A percentile compares a stretch with the other conserved stretches of the same genome.
These are phyloP conservation scores for Cordyceps javanica DNA, from an alignment of 2,329 filamentous ascomycete genomes.

Conservation along the genomic window DNA sequence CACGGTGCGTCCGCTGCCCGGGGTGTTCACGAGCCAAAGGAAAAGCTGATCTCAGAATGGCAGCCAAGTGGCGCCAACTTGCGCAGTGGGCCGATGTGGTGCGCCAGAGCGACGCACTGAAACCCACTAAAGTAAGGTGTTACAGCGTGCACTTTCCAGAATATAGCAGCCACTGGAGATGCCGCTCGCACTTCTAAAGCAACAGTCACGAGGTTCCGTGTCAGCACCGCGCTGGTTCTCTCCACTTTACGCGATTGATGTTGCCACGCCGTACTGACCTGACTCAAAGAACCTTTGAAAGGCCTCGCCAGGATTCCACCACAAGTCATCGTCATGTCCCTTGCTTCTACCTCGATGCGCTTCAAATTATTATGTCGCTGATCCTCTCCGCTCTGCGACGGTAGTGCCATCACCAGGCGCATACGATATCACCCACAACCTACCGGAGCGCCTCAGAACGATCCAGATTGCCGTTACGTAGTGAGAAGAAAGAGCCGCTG, in stretches of 20 bases:
- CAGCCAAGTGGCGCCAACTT: too few relatives aligned
- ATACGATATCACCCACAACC: not conserved
- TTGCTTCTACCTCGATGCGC: not conserved
- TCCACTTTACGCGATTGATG: constrained; percentile 31
- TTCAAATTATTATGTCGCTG: not conserved
- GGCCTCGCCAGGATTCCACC: not conserved
- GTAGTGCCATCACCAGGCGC: not conserved
- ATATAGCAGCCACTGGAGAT: not conserved
- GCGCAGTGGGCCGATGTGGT: not conserved
- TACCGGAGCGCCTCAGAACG: not conserved
- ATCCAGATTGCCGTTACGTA: not conserved
- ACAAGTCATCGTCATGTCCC: not conserved
- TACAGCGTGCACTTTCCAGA: not conserved
- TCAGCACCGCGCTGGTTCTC: constrained; percentile 21
- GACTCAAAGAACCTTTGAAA: not conserved
- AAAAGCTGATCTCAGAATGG: not conserved
- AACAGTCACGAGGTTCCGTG: constrained; percentile 36
- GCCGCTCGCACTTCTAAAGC: constrained; percentile 2
- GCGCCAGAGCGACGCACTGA: not conserved
- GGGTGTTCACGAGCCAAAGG: not conserved
- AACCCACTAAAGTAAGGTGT: not conserved
- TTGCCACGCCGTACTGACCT: constrained; percentile 9
- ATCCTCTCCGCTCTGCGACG: not conserved
- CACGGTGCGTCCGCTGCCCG: not conserved
- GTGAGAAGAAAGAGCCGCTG: not conserved